Conservation (phyloP, 208 protist genomes). For the Trypanosoma lewisi region DNA sequence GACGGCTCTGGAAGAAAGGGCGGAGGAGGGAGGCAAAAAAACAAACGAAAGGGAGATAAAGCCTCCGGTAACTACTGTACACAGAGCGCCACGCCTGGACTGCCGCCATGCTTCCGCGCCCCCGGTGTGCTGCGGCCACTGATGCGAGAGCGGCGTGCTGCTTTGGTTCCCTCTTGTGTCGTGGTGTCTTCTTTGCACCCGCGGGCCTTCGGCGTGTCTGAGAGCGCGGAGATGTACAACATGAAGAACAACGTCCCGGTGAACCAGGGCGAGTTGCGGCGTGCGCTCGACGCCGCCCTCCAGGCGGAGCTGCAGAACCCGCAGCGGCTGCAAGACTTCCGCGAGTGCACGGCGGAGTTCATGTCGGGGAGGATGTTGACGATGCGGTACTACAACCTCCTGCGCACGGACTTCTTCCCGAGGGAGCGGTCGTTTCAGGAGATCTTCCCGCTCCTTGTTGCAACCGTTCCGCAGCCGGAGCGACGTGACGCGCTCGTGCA, state of each 20-base stretch:
- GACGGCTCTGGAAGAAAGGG: too few relatives aligned
- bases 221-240: conserved; percentile 38
- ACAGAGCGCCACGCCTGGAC: conserved; percentile 34
- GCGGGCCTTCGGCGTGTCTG: conserved; percentile 42
- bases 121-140: conserved; percentile 23
- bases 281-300: conserved; percentile 44
- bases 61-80: conserved; percentile 6
- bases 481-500: conserved; percentile 59
- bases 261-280: conserved; percentile 34
- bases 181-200: background rate
- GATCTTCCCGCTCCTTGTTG: conserved; percentile 76
- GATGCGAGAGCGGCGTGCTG: conserved; percentile 8
- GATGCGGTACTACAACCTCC: conserved; percentile 64
- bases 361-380: conserved; percentile 57
- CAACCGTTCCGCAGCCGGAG: conserved; percentile 46
- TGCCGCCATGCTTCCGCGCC: conserved; percentile 48
- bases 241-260: conserved; percentile 34
- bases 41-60: conserved; percentile 7
- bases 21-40: conserved; percentile 4
- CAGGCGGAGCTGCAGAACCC: conserved; percentile 37
- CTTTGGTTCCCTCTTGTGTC: too few relatives aligned
- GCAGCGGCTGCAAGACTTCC: conserved; percentile 42
- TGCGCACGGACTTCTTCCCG: conserved; percentile 50
- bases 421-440: conserved; percentile 43
- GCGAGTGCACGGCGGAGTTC: conserved; percentile 53